Conservation (phyloP, 345 rosid genomes). For the Dipteronia sinensis region DNA sequence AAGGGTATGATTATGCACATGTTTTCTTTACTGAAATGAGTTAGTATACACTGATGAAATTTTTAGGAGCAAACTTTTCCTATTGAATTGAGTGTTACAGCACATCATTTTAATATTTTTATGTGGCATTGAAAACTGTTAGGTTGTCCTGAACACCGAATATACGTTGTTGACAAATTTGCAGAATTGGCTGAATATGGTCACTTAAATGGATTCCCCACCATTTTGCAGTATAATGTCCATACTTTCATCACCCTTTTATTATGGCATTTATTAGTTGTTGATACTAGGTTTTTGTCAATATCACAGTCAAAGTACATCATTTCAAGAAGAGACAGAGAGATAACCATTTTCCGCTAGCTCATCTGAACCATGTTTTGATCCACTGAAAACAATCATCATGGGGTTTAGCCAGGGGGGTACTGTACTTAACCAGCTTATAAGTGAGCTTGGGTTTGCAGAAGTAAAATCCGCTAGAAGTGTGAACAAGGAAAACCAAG, state of each 20-base stretch:
- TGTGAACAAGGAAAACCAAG: not conserved
- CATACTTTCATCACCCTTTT: not conserved
- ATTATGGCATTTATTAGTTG: not conserved
- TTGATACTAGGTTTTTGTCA: not conserved
- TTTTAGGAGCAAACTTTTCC: not conserved
- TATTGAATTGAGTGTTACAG: not conserved
- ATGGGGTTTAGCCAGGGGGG: slow-evolving; percentile 96
- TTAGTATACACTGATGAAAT: not conserved
- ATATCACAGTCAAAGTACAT: slow-evolving; percentile 41
- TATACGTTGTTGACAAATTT: not conserved
- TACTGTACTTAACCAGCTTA: slow-evolving; percentile 78
- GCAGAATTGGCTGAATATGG: not conserved
- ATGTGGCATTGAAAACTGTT: not conserved
- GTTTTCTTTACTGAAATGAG: not conserved
- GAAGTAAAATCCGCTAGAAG: slow-evolving; percentile 24
- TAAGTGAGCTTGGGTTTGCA: slow-evolving; percentile 56
- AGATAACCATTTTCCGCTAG: slow-evolving; percentile 14
- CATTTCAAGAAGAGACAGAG: slow-evolving; percentile 30
- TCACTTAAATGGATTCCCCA: not conserved
- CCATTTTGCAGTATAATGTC: not conserved
- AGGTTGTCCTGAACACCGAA: too few species aligned
- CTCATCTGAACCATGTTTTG: slow-evolving; percentile 16
- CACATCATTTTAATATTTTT: not conserved
- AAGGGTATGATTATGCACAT: not conserved
- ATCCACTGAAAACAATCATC: slow-evolving; percentile 50